Conservation (phyloP, 805 yeast genomes). For the Nakazawaea holstii region DNA sequence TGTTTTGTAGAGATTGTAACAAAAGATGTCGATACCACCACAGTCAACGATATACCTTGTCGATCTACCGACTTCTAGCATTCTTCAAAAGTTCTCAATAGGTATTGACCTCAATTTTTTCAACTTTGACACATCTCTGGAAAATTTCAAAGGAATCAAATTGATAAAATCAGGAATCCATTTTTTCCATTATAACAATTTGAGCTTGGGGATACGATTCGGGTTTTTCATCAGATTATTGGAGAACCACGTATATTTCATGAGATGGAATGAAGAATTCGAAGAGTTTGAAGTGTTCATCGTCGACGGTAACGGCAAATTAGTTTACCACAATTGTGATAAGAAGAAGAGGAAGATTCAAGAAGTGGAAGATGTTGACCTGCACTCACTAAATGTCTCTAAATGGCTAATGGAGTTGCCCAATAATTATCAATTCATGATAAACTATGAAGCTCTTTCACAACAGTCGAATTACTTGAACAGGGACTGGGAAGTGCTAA, state of each 20-base stretch:
- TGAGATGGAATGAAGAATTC: slow-evolving; percentile 31
- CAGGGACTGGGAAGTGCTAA: slow-evolving; percentile 22
- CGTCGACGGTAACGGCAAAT: slow-evolving; percentile 7
- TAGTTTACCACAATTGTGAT: not conserved
- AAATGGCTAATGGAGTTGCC: slow-evolving; percentile 25
- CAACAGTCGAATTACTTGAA: slow-evolving; percentile 13
- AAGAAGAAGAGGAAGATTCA: not conserved
- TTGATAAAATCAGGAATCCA: slow-evolving; percentile 47
- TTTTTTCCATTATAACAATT: slow-evolving; percentile 45
- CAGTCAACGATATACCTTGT: slow-evolving; percentile 4
- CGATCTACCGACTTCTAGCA: not conserved
- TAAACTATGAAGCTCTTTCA: slow-evolving; percentile 20
- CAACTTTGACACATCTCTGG: slow-evolving; percentile 23
- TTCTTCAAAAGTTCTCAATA: not conserved
- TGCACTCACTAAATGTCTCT: slow-evolving; percentile 22
- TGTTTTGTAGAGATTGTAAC: not conserved
- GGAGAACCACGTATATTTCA: slow-evolving; percentile 27
- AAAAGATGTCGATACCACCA: slow-evolving; percentile 4
- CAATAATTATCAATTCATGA: slow-evolving; percentile 31
- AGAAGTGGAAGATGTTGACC: slow-evolving; percentile 22
- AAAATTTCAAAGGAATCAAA: slow-evolving; percentile 43
- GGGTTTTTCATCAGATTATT: slow-evolving; percentile 33
- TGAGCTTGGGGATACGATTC: slow-evolving; percentile 28
- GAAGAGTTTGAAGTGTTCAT: slow-evolving; percentile 25
- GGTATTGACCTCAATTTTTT: slow-evolving; percentile 51